Evolutionary conservation across 2,329 filamentous ascomycete genomes (phyloP), one percentile per base, ranked within the genome.

Genomic region (Chalaropsis ovoidea): DNA sequence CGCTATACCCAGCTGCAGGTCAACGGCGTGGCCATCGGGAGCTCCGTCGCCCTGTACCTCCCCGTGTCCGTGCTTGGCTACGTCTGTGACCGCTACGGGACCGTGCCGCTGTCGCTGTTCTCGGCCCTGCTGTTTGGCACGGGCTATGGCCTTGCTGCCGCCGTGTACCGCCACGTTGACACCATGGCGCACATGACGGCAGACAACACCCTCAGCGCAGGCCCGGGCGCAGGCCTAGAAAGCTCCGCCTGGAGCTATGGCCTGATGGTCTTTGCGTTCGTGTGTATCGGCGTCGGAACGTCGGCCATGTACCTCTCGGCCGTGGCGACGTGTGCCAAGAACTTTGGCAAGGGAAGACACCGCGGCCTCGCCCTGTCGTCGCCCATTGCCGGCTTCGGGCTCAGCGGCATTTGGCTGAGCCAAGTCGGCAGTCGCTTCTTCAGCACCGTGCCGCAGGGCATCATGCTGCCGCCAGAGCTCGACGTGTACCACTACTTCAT

Each of bases 281-380:
- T 92, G 60, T 82, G 83, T 63, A 85, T 99, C 67, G 94, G 94
- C 1, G 82, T 87, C 68, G 93, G 85, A 4, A 96, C 93, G 0
- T 89, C 88, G 69, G 85, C 84, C 74, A 91, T 97, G 85, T 99
- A 97, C 75, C 80, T 97, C 65, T 83, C 86, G 62, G 87, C 90
- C 1, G 87, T 99, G n/a, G 93, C 93, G 6, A 95, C 93, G 0
- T 96, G 91, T 72, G 94, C 94, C 43, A 99, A 99, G 84, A 99
- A 97, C 77, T 99, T 97, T 76, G 92, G 92, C 61, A 86, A 88
- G 68, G 90, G 91, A 3, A 89, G 87, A 72, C 87, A 95, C 72
- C 88, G 93, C 71, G 94, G 94, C 0, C 77, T 99, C 62, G 93
- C 95, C 68, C 80, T 99, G 65, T 92, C 93, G 1, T 81, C 90